Evolutionary conservation across 1,284 basidiomycete genomes (phyloP), one percentile per base, ranked within the genome.

Genomic region (Psilocybe mexicana): DNA sequence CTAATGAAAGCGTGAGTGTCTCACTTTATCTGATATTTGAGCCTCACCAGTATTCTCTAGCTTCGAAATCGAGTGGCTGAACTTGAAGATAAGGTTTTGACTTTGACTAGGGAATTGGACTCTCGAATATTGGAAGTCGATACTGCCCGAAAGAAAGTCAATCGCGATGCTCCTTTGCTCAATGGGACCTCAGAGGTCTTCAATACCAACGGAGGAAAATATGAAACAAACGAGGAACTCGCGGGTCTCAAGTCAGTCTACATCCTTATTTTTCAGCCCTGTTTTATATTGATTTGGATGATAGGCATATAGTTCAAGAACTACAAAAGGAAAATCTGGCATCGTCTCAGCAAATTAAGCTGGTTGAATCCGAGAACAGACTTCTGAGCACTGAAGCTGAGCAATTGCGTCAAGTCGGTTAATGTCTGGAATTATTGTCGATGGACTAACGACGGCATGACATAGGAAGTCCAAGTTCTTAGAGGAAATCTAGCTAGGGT

Each of bases 271-370:
- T 33, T 23, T 38, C 54, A 40, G 43, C 55, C 43, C 54, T n/a
- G 23, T 12, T 42, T 30, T n/a, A 18, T 23, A 30, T 35, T 54
- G 42, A 52, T 54, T 23, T 6, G 18, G 8, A 11, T 28, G 12
- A 23, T 57, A 92, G 90, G 71, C 90, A 93, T 69, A 93, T 97
- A 65, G 85, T 96, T 26, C 88, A 92, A 67, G 90, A 94, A 67
- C 78, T 96, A 45, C 90, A 92, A 69, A 87, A 90, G 64, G 94
- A 96, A 74, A 92, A 86, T 65, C 71, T 83, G 3, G 75, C 80
- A n/a, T 72, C 85, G 7, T 74, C 79, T 24, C 85, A 90, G 60
- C 80, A 81, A 63, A 86, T 85, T 71, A 90, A 89, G 68, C 71
- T 88, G 42, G 74, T 93, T 35, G 85, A 93, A 68, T 80, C 83